Percentiles rank a stretch among this genome's conserved stretches.
Conservation (phyloP, 2,329 filamentous ascomycete species). For the Sarocladium kiliense region DNA sequence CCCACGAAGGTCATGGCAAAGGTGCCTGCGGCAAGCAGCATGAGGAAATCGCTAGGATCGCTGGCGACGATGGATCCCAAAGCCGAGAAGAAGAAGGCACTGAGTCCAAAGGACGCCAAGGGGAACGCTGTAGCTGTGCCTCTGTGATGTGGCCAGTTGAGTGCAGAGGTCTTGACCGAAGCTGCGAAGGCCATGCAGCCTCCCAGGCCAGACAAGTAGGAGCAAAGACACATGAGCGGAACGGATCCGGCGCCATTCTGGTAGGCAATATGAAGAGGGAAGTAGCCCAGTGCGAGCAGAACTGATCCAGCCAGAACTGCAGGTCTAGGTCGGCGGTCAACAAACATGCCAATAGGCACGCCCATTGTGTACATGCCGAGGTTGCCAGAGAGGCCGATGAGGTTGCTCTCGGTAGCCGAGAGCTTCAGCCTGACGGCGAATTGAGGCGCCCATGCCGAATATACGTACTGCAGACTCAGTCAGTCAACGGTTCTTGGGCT, state of each 20-base stretch:
- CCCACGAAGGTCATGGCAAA: slow-evolving; percentile 68
- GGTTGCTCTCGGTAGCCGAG: slow-evolving; percentile 86
- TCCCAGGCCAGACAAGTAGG: slow-evolving; percentile 80
- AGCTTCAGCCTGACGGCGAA: slow-evolving; percentile 83
- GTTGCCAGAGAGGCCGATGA: slow-evolving; percentile 82
- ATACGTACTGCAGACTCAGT: slow-evolving; percentile 70
- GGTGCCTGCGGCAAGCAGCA: slow-evolving; percentile 76
- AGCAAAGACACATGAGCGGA: slow-evolving; percentile 69
- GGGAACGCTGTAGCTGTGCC: slow-evolving; percentile 94
- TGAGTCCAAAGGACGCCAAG: slow-evolving; percentile 86
- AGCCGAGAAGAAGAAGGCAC: slow-evolving; percentile 91
- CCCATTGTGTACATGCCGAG: slow-evolving; percentile 92
- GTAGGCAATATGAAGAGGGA: slow-evolving; percentile 76
- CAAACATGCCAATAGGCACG: slow-evolving; percentile 81
- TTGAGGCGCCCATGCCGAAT: slow-evolving; percentile 95
- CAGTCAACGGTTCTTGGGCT: not conserved
- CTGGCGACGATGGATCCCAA: slow-evolving; percentile 76
- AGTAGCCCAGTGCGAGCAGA: slow-evolving; percentile 74
- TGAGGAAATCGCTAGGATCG: slow-evolving; percentile 74
- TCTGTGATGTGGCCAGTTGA: slow-evolving; percentile 87
- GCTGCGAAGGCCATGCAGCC: slow-evolving; percentile 89
- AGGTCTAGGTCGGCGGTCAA: slow-evolving; percentile 74
- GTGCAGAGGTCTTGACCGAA: slow-evolving; percentile 77
- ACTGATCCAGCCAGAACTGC: slow-evolving; percentile 72
- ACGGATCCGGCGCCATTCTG: slow-evolving; percentile 59